These are phyloP conservation scores for Fusarium graminum DNA, from an alignment of 2,329 filamentous ascomycete species.

Conservation along the genomic window DNA sequence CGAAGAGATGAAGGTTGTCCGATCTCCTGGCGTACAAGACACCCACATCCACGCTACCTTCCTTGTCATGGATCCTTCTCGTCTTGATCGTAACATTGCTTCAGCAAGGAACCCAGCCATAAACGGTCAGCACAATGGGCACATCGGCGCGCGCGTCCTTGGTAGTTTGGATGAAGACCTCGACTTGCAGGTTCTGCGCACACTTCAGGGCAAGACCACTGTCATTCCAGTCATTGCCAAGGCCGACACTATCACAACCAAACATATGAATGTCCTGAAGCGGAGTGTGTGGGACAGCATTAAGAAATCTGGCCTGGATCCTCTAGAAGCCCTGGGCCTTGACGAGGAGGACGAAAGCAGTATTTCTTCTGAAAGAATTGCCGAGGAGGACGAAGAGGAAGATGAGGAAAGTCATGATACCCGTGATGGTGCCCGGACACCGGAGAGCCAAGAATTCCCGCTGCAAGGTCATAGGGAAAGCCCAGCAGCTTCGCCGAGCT, in stretches of 20 bases:
- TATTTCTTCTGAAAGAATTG: constrained; percentile 65
- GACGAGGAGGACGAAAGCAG: constrained; percentile 79
- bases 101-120: constrained; percentile 68
- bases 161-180: constrained; percentile 88
- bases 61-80: constrained; percentile 87
- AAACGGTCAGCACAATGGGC: constrained; percentile 66
- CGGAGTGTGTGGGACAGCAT: constrained; percentile 90
- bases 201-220: constrained; percentile 91
- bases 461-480: constrained; percentile 53
- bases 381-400: constrained; percentile 63
- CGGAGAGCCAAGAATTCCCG: constrained; percentile 55
- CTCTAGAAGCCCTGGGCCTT: constrained; percentile 85
- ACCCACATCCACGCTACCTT: constrained; percentile 98
- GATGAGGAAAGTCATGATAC: constrained; percentile 32
- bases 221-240: constrained; percentile 97
- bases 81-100: constrained; percentile 85
- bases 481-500: constrained; percentile 54
- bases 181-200: constrained; percentile 89
- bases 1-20: constrained; percentile 97
- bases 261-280: constrained; percentile 93
- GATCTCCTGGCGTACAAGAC: constrained; percentile 91
- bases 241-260: constrained; percentile 94
- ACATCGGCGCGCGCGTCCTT: constrained; percentile 59
- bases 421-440: constrained; percentile 42
- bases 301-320: constrained; percentile 87